Conservation (phyloP, 2,329 filamentous ascomycete genomes). For the Fonsecaea pedrosoi region DNA sequence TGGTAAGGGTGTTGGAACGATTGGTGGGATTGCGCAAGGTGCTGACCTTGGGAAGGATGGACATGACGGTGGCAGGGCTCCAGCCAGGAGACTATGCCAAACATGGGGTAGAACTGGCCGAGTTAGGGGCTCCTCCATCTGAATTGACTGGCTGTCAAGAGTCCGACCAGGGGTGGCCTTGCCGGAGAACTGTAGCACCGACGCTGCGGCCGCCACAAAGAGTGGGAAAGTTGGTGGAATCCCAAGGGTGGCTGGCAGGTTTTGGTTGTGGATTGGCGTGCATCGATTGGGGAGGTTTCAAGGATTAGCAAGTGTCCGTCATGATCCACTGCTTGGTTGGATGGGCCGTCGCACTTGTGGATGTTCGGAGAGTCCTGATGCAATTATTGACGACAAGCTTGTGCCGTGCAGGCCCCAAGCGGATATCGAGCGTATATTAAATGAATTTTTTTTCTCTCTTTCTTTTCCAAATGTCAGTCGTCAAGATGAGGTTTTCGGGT, state of each 20-base stretch:
- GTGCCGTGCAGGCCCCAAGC: conserved; percentile 2
- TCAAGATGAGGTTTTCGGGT: conserved; percentile 11
- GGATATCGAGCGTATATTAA: conserved; percentile 4
- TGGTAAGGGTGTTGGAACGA: conserved; percentile 27
- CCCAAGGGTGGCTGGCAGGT: conserved; percentile 30
- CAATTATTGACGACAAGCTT: conserved; percentile 21
- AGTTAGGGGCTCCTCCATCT: conserved; percentile 31
- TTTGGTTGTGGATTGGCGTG: conserved; percentile 1
- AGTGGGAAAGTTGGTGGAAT: conserved; percentile 27
- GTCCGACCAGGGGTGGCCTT: conserved; percentile 23
- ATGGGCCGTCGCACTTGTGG: conserved; percentile 4
- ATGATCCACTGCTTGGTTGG: conserved; percentile 30
- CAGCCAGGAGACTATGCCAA: conserved; percentile 26
- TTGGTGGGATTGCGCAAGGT: conserved; percentile 26
- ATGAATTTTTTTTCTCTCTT: not conserved
- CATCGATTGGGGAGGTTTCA: conserved; percentile 38
- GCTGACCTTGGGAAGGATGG: conserved; percentile 29
- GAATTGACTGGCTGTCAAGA: conserved; percentile 31
- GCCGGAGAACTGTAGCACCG: conserved; percentile 23
- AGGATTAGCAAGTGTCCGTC: conserved; percentile 23
- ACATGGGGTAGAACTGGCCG: conserved; percentile 25
- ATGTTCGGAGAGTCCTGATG: conserved; percentile 26
- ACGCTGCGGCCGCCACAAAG: conserved; percentile 14
- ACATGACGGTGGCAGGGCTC: conserved; percentile 31
- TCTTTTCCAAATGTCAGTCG: conserved; percentile 5